Percentiles rank a stretch among this genome's conserved stretches.
Conservation (phyloP, 139 green algal species). For the Medakamo hakoo region DNA sequence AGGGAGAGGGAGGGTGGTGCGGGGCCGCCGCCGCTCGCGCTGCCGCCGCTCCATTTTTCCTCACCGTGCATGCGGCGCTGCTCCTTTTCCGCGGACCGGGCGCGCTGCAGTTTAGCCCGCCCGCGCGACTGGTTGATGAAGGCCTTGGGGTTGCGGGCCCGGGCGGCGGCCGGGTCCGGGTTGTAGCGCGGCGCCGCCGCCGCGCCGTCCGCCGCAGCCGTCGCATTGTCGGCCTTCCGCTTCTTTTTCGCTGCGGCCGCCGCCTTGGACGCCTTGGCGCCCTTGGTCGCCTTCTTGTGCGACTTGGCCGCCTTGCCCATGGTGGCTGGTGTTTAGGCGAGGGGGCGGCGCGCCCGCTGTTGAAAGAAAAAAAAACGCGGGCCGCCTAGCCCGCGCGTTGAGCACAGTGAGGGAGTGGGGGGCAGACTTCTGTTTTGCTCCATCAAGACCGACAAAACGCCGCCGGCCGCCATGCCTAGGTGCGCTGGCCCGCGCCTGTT, state of each 20-base stretch:
- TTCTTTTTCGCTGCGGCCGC: slow-evolving; percentile 14
- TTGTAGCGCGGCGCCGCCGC: not conserved
- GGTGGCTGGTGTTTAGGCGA: not conserved
- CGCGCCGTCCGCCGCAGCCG: slow-evolving; percentile 1
- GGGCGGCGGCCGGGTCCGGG: slow-evolving; percentile 4
- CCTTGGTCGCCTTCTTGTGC: slow-evolving; percentile 20
- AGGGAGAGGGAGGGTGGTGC: slow-evolving; percentile 1
- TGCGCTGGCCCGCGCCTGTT: too few relatives aligned
- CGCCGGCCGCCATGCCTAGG: too few relatives aligned
- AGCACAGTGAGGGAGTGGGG: too few relatives aligned
- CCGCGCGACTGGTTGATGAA: slow-evolving; percentile 47
- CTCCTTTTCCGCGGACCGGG: slow-evolving; percentile 70
- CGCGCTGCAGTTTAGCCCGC: slow-evolving; percentile 42
- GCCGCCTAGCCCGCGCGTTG: too few relatives aligned
- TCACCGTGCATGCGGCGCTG: slow-evolving; percentile 78
- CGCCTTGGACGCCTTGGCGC: not conserved
- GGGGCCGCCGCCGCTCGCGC: not conserved
- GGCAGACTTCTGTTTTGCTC: too few relatives aligned
- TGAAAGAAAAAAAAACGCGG: too few relatives aligned
- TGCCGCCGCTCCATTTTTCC: not conserved
- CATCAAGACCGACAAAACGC: too few relatives aligned
- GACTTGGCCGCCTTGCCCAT: slow-evolving; percentile 11
- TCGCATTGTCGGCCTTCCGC: not conserved
- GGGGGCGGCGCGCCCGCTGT: too few relatives aligned
- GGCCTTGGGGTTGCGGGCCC: slow-evolving; percentile 48